Conservation (phyloP, 2,329 filamentous ascomycete genomes). For the Talaromyces sp. region DNA sequence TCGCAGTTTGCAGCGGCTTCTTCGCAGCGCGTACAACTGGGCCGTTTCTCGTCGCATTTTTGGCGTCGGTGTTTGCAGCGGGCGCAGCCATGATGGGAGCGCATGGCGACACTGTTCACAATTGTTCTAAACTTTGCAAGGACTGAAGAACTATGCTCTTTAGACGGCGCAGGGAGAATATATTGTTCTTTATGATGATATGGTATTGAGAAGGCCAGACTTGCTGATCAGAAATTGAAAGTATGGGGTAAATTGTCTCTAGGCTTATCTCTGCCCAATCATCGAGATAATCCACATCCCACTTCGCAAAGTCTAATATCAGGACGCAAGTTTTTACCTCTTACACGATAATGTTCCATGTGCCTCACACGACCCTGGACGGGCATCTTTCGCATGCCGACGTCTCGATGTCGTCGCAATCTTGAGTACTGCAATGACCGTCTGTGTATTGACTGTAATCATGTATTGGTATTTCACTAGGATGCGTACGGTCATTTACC, state of each 20-base stretch:
- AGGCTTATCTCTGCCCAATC: background rate
- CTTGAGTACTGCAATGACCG: too few species aligned
- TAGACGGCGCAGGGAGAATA: background rate
- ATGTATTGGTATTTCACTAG: too few species aligned
- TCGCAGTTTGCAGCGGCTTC: constrained; percentile 21
- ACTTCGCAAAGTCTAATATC: too few species aligned
- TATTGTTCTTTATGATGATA: background rate
- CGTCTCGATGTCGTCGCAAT: too few species aligned
- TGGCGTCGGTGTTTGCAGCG: constrained; percentile 26
- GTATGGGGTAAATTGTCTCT: background rate
- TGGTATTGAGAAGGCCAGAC: too few species aligned
- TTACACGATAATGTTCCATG: too few species aligned
- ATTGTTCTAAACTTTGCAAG: background rate
- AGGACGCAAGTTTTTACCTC: too few species aligned
- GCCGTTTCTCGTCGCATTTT: constrained; percentile 26
- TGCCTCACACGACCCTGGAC: too few species aligned
- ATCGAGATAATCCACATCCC: background rate
- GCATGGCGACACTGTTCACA: background rate
- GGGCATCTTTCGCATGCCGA: too few species aligned
- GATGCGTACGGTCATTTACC: too few species aligned
- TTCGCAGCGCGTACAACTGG: constrained; percentile 23
- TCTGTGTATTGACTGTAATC: too few species aligned
- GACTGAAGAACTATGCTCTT: background rate
- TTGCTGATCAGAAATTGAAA: background rate
- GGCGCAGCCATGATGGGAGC: constrained; percentile 24